phyloP scores from a whole-genome alignment of 805 yeast genomes.

The Suhomyces prunicola region DNA sequence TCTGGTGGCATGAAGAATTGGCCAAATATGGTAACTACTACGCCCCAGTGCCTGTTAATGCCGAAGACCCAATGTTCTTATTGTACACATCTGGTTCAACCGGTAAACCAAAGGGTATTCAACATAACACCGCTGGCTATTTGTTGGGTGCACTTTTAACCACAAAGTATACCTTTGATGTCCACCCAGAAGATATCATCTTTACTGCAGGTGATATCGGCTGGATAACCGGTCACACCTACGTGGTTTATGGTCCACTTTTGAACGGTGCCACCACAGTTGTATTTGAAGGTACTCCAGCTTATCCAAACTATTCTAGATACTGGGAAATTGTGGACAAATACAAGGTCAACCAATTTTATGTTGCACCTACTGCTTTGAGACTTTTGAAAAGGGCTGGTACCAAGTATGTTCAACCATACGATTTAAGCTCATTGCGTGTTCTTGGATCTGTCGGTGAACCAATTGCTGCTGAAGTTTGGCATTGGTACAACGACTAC shows the following conservation, averaged over 20 bases:
- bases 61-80: slow-evolving; percentile 94
- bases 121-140: slow-evolving; percentile 93
- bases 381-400: slow-evolving; percentile 90
- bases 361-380: slow-evolving; percentile 97
- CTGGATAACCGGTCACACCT: slow-evolving; percentile 99
- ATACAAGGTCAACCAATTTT: slow-evolving; percentile 90
- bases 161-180: slow-evolving; percentile 89
- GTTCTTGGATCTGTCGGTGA: slow-evolving; percentile 97
- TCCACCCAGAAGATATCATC: slow-evolving; percentile 80
- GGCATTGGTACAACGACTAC: slow-evolving; percentile 97
- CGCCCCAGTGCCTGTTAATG: slow-evolving; percentile 81
- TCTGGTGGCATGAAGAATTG: slow-evolving; percentile 93
- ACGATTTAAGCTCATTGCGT: slow-evolving; percentile 82
- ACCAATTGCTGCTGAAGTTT: slow-evolving; percentile 95
- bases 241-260: slow-evolving; percentile 92
- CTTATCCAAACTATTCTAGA: slow-evolving; percentile 91
- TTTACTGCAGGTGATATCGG: slow-evolving; percentile 99
- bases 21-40: slow-evolving; percentile 77
- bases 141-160: slow-evolving; percentile 89
- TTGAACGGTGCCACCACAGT: slow-evolving; percentile 83
- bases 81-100: slow-evolving; percentile 98
- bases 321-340: slow-evolving; percentile 95
- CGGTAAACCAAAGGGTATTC: slow-evolving; percentile 97
- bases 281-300: slow-evolving; percentile 96
- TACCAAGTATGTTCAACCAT: slow-evolving; percentile 72